phyloP scores from a whole-genome alignment of 208 protist genomes.

The Crithidia bombi region DNA sequence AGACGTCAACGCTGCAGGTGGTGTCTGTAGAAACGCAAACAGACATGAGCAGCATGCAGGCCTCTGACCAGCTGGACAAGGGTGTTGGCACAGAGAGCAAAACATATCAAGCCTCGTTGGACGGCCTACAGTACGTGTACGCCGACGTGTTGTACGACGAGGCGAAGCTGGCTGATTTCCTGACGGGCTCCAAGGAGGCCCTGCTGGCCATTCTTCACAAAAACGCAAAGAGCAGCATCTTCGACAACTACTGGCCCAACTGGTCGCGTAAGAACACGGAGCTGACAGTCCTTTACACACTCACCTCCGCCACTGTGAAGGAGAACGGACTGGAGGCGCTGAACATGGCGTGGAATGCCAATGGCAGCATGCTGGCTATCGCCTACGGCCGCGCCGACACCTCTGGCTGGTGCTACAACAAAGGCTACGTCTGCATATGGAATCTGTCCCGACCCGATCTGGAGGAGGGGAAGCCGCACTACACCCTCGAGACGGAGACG shows the following conservation, averaged over 20 bases:
- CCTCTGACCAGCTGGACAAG: slow-evolving; percentile 65
- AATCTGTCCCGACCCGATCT: slow-evolving; percentile 75
- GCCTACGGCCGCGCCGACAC: slow-evolving; percentile 87
- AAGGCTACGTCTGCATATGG: slow-evolving; percentile 86
- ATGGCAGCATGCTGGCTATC: slow-evolving; percentile 83
- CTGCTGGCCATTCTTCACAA: slow-evolving; percentile 70
- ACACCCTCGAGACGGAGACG: slow-evolving; percentile 76
- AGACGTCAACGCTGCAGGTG: slow-evolving; percentile 53
- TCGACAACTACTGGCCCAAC: slow-evolving; percentile 87
- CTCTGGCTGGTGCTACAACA: slow-evolving; percentile 86
- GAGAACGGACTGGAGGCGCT: slow-evolving; percentile 77
- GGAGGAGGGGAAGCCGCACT: slow-evolving; percentile 62
- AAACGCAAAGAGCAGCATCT: slow-evolving; percentile 73
- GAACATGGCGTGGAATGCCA: slow-evolving; percentile 82
- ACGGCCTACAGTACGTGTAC: slow-evolving; percentile 88
- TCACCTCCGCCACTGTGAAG: slow-evolving; percentile 62
- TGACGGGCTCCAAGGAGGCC: slow-evolving; percentile 55
- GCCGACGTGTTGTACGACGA: slow-evolving; percentile 54
- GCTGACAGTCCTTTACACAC: slow-evolving; percentile 61
- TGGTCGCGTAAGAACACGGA: slow-evolving; percentile 79
- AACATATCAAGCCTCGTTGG: slow-evolving; percentile 53
- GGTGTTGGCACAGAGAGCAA: slow-evolving; percentile 59
- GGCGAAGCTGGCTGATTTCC: slow-evolving; percentile 62
- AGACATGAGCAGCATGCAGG: slow-evolving; percentile 61
- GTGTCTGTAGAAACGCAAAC: slow-evolving; percentile 67